phyloP scores from a whole-genome alignment of 1,284 basidiomycete genomes.

The Caloboletus firmus region DNA sequence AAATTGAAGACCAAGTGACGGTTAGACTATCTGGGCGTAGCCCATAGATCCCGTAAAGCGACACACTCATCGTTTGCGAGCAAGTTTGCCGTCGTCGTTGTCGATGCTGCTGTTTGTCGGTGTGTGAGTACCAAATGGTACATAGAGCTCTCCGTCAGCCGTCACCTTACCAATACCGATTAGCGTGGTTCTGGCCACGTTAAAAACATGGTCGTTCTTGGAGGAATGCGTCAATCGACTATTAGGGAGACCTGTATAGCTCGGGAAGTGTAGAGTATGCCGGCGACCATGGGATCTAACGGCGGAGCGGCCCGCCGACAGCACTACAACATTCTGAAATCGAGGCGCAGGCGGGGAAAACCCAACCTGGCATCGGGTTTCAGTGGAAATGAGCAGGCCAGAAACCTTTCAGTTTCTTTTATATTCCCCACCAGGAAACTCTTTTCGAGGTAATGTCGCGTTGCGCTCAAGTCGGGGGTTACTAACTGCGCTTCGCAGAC shows the following conservation, averaged over 20 bases:
- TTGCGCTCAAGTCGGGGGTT: no score
- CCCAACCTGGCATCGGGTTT: not conserved
- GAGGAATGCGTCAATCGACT: not conserved
- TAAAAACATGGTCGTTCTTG: not conserved
- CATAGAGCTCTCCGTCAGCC: not conserved
- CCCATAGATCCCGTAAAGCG: no score
- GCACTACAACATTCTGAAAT: not conserved
- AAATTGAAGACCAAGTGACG: not conserved
- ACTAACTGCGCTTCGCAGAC: no score
- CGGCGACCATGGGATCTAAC: not conserved
- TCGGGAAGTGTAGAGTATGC: no score
- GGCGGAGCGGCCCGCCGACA: no score
- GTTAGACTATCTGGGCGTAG: not conserved
- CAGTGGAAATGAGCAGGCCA: not conserved
- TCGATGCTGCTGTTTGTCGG: not conserved
- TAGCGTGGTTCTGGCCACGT: not conserved
- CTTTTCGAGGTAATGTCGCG: no score
- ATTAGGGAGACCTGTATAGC: not conserved
- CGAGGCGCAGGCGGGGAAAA: not conserved
- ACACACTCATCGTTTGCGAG: not conserved
- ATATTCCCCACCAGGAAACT: not conserved
- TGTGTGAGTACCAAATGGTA: not conserved
- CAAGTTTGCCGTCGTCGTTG: not conserved
- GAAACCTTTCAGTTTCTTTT: not conserved
- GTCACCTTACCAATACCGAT: not conserved